phyloP scores from a whole-genome alignment of 352 stramenopile species.

The Phytophthora citricola region DNA sequence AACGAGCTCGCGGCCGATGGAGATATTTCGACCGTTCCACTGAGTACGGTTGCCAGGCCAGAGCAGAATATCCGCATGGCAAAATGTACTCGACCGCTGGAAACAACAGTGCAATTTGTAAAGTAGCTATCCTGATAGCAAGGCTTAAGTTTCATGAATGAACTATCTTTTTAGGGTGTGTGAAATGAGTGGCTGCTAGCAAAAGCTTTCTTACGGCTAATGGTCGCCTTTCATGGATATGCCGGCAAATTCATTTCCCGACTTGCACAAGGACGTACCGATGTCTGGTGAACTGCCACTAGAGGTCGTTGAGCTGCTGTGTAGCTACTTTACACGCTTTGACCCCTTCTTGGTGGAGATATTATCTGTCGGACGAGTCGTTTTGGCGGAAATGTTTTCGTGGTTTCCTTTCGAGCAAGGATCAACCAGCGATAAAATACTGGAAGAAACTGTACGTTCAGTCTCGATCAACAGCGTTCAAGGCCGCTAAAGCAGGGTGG shows the following conservation, averaged over 20 bases:
- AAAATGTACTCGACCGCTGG: conserved; percentile 4
- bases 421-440: background rate
- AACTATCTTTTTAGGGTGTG: too few relatives aligned
- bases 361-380: conserved; percentile 5
- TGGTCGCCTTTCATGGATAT: background rate
- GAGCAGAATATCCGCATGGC: background rate
- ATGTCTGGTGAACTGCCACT: background rate
- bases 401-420: background rate
- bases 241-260: background rate
- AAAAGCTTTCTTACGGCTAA: too few relatives aligned
- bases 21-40: background rate
- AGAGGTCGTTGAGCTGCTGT: conserved; percentile 22
- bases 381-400: conserved; percentile 11
- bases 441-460: conserved; percentile 14
- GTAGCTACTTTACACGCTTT: conserved; percentile 33
- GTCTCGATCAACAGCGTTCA: conserved; percentile 14
- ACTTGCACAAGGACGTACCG: background rate
- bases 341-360: conserved; percentile 21
- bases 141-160: too few relatives aligned
- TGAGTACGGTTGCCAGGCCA: background rate
- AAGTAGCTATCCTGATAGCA: background rate
- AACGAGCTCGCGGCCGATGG: conserved; percentile 4
- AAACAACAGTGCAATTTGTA: background rate
- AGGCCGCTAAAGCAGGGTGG: background rate
- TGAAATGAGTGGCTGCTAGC: too few relatives aligned